phyloP scores from a whole-genome alignment of 768 basidiomycete genomes.

The Dioszegia crocea region DNA sequence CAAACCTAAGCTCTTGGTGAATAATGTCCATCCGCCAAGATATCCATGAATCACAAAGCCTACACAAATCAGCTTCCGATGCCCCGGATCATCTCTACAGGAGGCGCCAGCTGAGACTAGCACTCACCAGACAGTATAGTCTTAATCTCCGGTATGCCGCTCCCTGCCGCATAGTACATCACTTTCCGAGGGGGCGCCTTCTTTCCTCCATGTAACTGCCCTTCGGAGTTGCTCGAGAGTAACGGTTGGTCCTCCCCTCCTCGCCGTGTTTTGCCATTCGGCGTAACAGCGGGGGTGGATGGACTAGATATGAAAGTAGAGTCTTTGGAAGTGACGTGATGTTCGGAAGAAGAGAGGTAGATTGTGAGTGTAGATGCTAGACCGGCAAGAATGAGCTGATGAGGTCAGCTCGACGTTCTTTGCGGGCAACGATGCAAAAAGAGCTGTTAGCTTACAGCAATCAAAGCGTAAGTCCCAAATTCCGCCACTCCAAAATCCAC shows the following conservation, averaged over 20 bases:
- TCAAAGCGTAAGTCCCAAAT: conserved; percentile 64
- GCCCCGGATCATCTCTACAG: too few species aligned
- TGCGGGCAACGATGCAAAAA: neutral
- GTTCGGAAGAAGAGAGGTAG: conserved; percentile 78
- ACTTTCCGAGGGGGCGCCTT: conserved; percentile 56
- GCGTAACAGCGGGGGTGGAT: conserved; percentile 1
- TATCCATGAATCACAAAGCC: conserved; percentile 98
- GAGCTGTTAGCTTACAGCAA: conserved; percentile 63
- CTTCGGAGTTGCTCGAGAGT: neutral
- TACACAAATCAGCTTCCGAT: conserved; percentile 7
- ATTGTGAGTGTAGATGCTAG: conserved; percentile 76
- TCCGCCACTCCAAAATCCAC: conserved; percentile 55
- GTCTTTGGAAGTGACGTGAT: conserved; percentile 84
- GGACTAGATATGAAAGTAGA: conserved; percentile 55
- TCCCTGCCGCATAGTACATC: conserved; percentile 89
- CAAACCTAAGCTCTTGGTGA: conserved; percentile 84
- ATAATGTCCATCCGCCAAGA: conserved; percentile 80
- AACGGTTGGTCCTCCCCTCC: conserved; percentile 9
- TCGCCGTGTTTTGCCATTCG: neutral
- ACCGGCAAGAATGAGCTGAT: conserved; percentile 67
- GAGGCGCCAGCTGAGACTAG: neutral
- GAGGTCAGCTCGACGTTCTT: neutral
- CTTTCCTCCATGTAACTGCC: conserved; percentile 13
- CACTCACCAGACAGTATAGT: conserved; percentile 41
- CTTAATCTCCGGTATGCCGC: conserved; percentile 95